These are phyloP conservation scores for Datura wrightii DNA, from an alignment of 257 asterid genomes.

Conservation along the genomic window DNA sequence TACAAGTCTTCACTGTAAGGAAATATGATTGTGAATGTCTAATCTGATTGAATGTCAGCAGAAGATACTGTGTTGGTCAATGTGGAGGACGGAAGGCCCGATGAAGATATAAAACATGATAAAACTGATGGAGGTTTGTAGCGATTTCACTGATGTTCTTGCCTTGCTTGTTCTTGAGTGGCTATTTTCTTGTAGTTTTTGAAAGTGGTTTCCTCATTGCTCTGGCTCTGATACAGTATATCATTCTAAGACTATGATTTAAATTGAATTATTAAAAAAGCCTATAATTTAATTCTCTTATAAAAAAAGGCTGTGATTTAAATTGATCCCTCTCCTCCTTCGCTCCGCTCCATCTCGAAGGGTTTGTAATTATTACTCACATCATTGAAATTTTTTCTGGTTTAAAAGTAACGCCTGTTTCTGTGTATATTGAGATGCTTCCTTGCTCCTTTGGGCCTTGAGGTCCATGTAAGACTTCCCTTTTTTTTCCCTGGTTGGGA, in stretches of 20 bases:
- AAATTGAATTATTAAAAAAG: not conserved
- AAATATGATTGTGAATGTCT: not conserved
- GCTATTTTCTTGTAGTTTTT: not conserved
- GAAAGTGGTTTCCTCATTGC: not conserved
- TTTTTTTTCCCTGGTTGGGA: not conserved
- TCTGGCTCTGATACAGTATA: not conserved
- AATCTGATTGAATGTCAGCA: constrained; percentile 28
- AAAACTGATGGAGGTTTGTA: constrained; percentile 36
- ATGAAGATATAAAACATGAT: constrained; percentile 32
- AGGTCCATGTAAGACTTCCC: constrained; percentile 1
- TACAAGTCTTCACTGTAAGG: not conserved
- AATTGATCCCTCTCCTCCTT: not conserved
- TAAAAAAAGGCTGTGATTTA: not conserved
- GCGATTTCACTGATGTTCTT: constrained; percentile 8
- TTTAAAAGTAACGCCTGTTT: not conserved
- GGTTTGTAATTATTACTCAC: not conserved
- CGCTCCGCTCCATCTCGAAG: not conserved
- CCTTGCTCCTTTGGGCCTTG: not conserved
- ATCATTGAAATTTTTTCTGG: not conserved
- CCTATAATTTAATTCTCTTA: not conserved
- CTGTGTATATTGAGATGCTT: constrained; percentile 13
- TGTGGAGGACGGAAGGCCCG: constrained; percentile 33
- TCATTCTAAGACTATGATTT: not conserved
- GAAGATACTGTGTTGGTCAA: constrained; percentile 37
- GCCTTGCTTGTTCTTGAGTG: not conserved